phyloP scores from a whole-genome alignment of 1,139 yeast genomes.

The Torulaspora globosa region DNA sequence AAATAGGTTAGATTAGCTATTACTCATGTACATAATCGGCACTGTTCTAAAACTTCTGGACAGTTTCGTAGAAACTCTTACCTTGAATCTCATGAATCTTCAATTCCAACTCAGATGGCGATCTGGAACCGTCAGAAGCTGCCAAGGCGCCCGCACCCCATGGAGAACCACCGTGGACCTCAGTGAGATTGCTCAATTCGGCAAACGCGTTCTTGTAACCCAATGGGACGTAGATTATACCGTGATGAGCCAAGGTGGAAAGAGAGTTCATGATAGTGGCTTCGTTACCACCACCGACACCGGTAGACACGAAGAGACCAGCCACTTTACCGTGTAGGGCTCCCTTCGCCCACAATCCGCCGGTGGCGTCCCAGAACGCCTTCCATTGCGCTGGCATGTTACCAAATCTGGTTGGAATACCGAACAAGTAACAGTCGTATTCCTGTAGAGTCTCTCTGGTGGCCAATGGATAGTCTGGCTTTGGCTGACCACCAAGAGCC shows the following conservation, averaged over 20 bases:
- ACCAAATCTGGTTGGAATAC: conserved; percentile 83
- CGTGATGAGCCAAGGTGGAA: conserved; percentile 72
- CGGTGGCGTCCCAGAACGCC: conserved; percentile 78
- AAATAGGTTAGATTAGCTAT: neutral
- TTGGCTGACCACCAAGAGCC: conserved; percentile 62
- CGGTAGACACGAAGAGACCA: conserved; percentile 73
- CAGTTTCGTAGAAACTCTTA: conserved; percentile 46
- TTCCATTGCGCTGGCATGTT: conserved; percentile 77
- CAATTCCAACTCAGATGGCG: conserved; percentile 61
- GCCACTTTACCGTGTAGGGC: conserved; percentile 71
- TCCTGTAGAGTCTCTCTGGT: conserved; percentile 53
- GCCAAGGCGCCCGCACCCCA: conserved; percentile 90
- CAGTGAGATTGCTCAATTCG: conserved; percentile 55
- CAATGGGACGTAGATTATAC: conserved; percentile 72
- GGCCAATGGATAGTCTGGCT: conserved; percentile 66
- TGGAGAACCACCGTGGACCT: conserved; percentile 78
- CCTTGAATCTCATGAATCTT: conserved; percentile 61
- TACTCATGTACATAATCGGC: neutral
- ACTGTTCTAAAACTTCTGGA: conserved; percentile 22
- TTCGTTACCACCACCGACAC: conserved; percentile 84
- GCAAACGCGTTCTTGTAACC: conserved; percentile 67
- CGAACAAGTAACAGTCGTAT: conserved; percentile 75
- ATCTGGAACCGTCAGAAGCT: conserved; percentile 75
- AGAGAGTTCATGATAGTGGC: conserved; percentile 60
- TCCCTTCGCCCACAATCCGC: conserved; percentile 79